phyloP scores from a whole-genome alignment of 306 rosid genomes.

The Leucaena leucocephala region DNA sequence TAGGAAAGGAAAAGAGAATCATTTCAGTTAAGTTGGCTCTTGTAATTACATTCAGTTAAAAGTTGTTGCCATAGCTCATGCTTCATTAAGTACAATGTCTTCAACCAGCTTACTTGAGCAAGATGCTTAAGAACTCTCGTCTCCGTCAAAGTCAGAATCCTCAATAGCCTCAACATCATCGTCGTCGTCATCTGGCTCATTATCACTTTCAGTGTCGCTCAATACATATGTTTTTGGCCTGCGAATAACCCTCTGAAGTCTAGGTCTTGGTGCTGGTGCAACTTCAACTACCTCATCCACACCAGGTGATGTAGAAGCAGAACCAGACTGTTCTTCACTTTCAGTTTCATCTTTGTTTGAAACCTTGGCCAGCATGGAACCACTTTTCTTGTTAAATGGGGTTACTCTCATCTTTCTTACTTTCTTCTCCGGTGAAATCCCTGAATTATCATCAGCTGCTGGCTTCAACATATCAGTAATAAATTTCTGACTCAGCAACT shows the following conservation, averaged over 20 bases:
- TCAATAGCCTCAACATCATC: conserved; percentile 28
- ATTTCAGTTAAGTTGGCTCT: background rate
- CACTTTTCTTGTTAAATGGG: conserved; percentile 85
- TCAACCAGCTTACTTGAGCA: conserved; percentile 7
- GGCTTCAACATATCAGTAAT: conserved; percentile 69
- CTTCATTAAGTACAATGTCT: background rate
- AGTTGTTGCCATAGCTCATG: background rate
- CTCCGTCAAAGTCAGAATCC: conserved; percentile 57
- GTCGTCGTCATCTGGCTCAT: conserved; percentile 24
- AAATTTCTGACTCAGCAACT: conserved; percentile 62
- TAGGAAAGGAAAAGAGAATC: too few species aligned
- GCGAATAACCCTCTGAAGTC: conserved; percentile 71
- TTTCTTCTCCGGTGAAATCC: conserved; percentile 76
- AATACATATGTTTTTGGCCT: conserved; percentile 48
- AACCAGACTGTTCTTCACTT: conserved; percentile 42
- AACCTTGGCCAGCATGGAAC: conserved; percentile 60
- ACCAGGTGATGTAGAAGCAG: conserved; percentile 41
- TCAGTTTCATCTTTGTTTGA: conserved; percentile 37
- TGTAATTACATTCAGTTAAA: background rate
- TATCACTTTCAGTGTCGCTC: conserved; percentile 76
- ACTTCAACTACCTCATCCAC: conserved; percentile 44
- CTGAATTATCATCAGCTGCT: conserved; percentile 48
- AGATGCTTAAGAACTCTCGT: conserved; percentile 28
- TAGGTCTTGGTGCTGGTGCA: conserved; percentile 49
- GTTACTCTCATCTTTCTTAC: conserved; percentile 91